Evolutionary conservation across 331 rosid species (phyloP).

Genomic region (Saraca asoca): DNA sequence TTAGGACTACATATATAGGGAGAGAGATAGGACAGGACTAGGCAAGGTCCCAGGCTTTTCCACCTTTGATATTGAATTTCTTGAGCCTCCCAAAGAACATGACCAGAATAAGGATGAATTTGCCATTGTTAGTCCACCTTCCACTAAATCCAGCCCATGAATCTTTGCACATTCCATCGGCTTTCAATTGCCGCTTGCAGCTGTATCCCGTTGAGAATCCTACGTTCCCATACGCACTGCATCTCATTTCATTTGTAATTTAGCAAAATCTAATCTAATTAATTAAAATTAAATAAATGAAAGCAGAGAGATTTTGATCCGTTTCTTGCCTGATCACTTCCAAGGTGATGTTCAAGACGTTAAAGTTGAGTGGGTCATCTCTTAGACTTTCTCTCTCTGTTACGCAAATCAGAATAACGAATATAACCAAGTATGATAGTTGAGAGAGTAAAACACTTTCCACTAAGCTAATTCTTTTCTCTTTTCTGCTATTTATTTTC

Average conservation of each 20-base stretch:
- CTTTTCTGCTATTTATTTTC: constrained; percentile 22
- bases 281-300: too few relatives aligned
- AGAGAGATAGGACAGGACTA: too few relatives aligned
- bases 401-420: constrained; percentile 62
- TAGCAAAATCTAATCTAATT: too few relatives aligned
- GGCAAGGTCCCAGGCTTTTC: constrained; percentile 56
- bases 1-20: too few relatives aligned
- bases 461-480: constrained; percentile 28
- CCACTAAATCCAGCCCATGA: constrained; percentile 64
- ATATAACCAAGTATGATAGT: constrained; percentile 57
- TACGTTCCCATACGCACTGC: constrained; percentile 86
- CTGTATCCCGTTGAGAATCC: constrained; percentile 77
- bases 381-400: constrained; percentile 60
- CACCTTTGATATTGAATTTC: constrained; percentile 52
- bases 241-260: background rate
- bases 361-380: constrained; percentile 77
- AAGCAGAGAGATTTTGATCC: too few relatives aligned
- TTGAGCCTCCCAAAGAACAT: constrained; percentile 86
- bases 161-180: constrained; percentile 45
- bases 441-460: constrained; percentile 52
- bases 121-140: constrained; percentile 65
- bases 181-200: constrained; percentile 50
- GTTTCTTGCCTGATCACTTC: constrained; percentile 64
- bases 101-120: constrained; percentile 56
- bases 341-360: constrained; percentile 50